These are phyloP conservation scores for Millerozyma miso DNA, from an alignment of 805 yeast genomes.

Conservation along the genomic window DNA sequence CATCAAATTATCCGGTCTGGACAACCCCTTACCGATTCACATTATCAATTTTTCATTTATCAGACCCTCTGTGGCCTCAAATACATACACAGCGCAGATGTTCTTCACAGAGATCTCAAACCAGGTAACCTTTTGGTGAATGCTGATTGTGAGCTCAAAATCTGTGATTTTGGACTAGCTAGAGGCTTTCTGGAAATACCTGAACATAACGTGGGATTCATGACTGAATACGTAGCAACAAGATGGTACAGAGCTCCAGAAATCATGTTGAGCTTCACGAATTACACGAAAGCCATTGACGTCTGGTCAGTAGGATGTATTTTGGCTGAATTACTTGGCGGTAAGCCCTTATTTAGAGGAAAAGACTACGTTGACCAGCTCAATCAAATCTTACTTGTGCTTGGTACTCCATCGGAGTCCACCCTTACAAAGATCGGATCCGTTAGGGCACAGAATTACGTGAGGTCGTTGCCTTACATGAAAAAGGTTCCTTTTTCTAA, in stretches of 20 bases:
- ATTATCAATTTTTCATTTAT: slow-evolving; percentile 88
- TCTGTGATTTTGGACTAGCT: slow-evolving; percentile 95
- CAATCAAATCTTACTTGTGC: slow-evolving; percentile 75
- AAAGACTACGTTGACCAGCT: slow-evolving; percentile 94
- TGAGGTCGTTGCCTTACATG: slow-evolving; percentile 79
- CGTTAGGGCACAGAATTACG: slow-evolving; percentile 86
- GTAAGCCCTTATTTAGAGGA: slow-evolving; percentile 89
- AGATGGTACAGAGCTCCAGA: slow-evolving; percentile 99
- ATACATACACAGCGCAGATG: slow-evolving; percentile 88
- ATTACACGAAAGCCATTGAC: slow-evolving; percentile 94
- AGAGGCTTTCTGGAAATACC: slow-evolving; percentile 83
- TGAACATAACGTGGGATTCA: slow-evolving; percentile 83
- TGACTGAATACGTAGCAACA: slow-evolving; percentile 97
- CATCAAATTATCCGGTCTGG: slow-evolving; percentile 94
- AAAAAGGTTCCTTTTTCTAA: slow-evolving; percentile 68
- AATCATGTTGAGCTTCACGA: slow-evolving; percentile 90
- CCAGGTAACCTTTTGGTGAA: slow-evolving; percentile 91
- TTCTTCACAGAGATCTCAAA: slow-evolving; percentile 88
- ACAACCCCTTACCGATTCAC: slow-evolving; percentile 91
- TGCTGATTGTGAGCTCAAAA: slow-evolving; percentile 94
- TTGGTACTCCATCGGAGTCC: slow-evolving; percentile 81
- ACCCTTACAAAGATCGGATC: slow-evolving; percentile 58
- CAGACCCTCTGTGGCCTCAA: slow-evolving; percentile 88
- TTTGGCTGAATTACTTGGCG: slow-evolving; percentile 87
- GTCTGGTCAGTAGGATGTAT: slow-evolving; percentile 98